phyloP scores from a whole-genome alignment of 495 filamentous ascomycete genomes.

The Podospora conica region DNA sequence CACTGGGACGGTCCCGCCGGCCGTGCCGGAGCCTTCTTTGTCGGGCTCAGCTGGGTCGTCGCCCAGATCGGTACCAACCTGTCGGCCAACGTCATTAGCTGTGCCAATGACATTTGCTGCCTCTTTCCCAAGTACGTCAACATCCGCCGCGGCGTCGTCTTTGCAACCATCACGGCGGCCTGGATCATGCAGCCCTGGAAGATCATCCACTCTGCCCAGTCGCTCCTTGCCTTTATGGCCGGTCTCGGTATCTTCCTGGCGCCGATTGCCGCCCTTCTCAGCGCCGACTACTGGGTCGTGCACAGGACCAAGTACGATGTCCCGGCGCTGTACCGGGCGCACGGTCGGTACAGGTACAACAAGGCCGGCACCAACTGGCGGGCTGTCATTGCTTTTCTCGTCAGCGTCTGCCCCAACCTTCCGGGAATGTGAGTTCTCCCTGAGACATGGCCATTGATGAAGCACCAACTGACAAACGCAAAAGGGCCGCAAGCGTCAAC shows the following conservation, averaged over 20 bases:
- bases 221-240: slow-evolving; percentile 55
- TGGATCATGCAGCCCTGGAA: slow-evolving; percentile 62
- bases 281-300: slow-evolving; percentile 46
- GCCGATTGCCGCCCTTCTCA: slow-evolving; percentile 44
- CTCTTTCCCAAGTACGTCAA: slow-evolving; percentile 55
- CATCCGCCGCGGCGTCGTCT: slow-evolving; percentile 56
- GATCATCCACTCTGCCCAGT: slow-evolving; percentile 52
- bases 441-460: background rate
- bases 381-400: slow-evolving; percentile 35
- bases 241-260: slow-evolving; percentile 41
- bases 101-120: slow-evolving; percentile 57
- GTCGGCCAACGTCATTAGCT: slow-evolving; percentile 60
- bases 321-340: slow-evolving; percentile 33
- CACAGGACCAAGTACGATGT: slow-evolving; percentile 41
- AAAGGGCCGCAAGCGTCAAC: slow-evolving; percentile 24
- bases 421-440: slow-evolving; percentile 32
- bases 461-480: background rate
- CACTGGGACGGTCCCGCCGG: slow-evolving; percentile 45
- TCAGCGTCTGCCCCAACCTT: slow-evolving; percentile 34
- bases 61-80: slow-evolving; percentile 59
- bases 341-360: slow-evolving; percentile 33
- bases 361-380: slow-evolving; percentile 40
- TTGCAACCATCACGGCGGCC: slow-evolving; percentile 49
- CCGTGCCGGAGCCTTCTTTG: slow-evolving; percentile 52
- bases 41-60: slow-evolving; percentile 44